A percentile compares a stretch with the other conserved stretches of the same genome.
Evolutionary conservation across 139 green algal genomes (phyloP).

Genomic region (Haematococcus sp.): DNA sequence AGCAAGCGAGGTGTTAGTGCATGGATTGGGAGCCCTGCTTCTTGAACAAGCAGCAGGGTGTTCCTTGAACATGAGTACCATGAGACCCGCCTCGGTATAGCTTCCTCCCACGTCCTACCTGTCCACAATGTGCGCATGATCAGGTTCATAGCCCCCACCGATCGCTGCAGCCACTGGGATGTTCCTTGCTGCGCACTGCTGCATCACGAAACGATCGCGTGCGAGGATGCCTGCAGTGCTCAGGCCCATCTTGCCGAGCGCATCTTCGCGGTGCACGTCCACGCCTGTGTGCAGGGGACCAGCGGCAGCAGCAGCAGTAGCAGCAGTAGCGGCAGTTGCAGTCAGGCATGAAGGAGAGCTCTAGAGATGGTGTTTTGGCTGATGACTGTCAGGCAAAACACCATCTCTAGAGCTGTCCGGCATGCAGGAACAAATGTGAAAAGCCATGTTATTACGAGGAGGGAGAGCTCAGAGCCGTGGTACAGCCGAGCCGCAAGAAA

Average conservation of each 20-base stretch:
- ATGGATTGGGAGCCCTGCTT: background rate
- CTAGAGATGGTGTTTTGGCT: background rate
- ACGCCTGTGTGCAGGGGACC: constrained; percentile 10
- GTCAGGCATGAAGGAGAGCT: background rate
- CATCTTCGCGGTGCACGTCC: constrained; percentile 54
- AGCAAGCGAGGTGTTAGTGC: background rate
- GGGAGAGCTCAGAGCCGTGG: no score
- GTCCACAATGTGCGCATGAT: constrained; percentile 44
- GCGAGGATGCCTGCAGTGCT: constrained; percentile 40
- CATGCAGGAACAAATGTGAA: no score
- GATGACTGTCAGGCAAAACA: no score
- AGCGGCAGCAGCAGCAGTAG: background rate
- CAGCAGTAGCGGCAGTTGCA: background rate
- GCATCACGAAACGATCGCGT: constrained; percentile 44
- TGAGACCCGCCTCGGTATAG: background rate
- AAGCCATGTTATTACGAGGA: no score
- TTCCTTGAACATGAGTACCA: background rate
- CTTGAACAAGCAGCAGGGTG: background rate
- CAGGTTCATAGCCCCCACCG: constrained; percentile 48
- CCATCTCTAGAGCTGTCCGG: no score
- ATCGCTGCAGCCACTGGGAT: constrained; percentile 49
- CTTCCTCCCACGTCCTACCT: background rate
- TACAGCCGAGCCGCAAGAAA: no score
- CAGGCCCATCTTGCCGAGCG: constrained; percentile 41
- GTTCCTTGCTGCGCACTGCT: constrained; percentile 18